Evolutionary conservation across 2,329 filamentous ascomycete species (phyloP).

Genomic region (Fusarium albosuccineum): DNA sequence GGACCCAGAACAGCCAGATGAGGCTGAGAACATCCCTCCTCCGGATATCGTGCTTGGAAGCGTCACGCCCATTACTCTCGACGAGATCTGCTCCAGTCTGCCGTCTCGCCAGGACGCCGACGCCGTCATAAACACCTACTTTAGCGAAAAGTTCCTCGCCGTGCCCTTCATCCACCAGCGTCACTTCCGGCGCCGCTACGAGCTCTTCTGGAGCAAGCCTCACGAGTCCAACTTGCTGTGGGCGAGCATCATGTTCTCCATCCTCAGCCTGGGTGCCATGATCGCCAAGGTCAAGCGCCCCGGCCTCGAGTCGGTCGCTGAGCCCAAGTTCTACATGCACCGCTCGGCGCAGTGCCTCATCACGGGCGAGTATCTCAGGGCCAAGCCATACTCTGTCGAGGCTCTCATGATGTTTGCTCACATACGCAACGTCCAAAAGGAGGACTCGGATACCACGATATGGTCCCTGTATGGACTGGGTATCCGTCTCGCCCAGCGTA

Average conservation of each 20-base stretch:
- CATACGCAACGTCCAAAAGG: slow-evolving; percentile 56
- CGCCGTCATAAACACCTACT: slow-evolving; percentile 54
- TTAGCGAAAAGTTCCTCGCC: slow-evolving; percentile 54
- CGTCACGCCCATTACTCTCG: slow-evolving; percentile 44
- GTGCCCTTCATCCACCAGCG: slow-evolving; percentile 56
- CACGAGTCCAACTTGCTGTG: slow-evolving; percentile 58
- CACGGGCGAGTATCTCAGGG: slow-evolving; percentile 62
- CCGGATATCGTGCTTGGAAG: slow-evolving; percentile 53
- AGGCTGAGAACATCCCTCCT: slow-evolving; percentile 27
- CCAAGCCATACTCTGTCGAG: slow-evolving; percentile 61
- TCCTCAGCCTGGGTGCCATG: slow-evolving; percentile 57
- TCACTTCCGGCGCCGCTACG: slow-evolving; percentile 63
- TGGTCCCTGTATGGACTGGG: slow-evolving; percentile 63
- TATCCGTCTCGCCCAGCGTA: slow-evolving; percentile 63
- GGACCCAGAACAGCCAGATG: slow-evolving; percentile 26
- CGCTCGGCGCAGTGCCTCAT: slow-evolving; percentile 62
- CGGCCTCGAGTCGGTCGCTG: slow-evolving; percentile 35
- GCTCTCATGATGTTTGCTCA: slow-evolving; percentile 62
- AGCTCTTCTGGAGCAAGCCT: slow-evolving; percentile 60
- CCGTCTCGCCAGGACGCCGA: slow-evolving; percentile 55
- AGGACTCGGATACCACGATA: slow-evolving; percentile 58
- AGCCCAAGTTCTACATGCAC: slow-evolving; percentile 50
- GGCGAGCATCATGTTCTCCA: slow-evolving; percentile 64
- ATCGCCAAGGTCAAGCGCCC: slow-evolving; percentile 50
- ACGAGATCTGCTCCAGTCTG: slow-evolving; percentile 51